phyloP scores from a whole-genome alignment of 2,329 filamentous ascomycete genomes.

The Claviceps sp. region DNA sequence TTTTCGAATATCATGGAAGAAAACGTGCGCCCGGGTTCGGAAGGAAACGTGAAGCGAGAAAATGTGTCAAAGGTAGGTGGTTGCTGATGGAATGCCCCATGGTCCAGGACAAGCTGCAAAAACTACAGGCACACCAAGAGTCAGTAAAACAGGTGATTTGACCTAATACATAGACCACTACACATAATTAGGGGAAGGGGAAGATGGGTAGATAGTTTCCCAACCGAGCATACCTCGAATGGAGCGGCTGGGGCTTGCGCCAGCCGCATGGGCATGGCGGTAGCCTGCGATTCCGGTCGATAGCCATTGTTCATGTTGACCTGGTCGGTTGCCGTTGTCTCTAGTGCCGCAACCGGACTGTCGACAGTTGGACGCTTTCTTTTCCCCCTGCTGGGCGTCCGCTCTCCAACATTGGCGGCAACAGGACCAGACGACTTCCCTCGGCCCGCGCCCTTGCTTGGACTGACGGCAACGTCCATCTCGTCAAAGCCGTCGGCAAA shows the following conservation, averaged over 20 bases:
- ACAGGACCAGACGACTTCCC: slow-evolving; percentile 28
- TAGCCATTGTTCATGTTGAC: slow-evolving; percentile 22
- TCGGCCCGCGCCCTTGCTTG: slow-evolving; percentile 34
- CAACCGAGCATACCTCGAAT: slow-evolving; percentile 30
- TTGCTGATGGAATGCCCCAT: slow-evolving; percentile 39
- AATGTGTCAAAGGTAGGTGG: slow-evolving; percentile 56
- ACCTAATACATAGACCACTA: neutral
- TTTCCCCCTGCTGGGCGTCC: slow-evolving; percentile 55
- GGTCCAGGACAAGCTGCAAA: slow-evolving; percentile 50
- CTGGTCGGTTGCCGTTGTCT: slow-evolving; percentile 35
- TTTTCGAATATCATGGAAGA: slow-evolving; percentile 55
- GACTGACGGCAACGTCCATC: slow-evolving; percentile 40
- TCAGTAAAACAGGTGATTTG: neutral
- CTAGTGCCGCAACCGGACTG: slow-evolving; percentile 51
- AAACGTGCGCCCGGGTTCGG: slow-evolving; percentile 40
- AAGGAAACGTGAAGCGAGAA: slow-evolving; percentile 50
- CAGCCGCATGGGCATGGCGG: slow-evolving; percentile 11
- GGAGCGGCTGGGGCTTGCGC: slow-evolving; percentile 18
- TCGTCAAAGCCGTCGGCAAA: slow-evolving; percentile 70
- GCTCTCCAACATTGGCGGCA: slow-evolving; percentile 32
- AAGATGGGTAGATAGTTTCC: neutral
- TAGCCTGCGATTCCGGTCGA: slow-evolving; percentile 5
- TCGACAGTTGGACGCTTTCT: slow-evolving; percentile 53
- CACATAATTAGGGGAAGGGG: neutral
- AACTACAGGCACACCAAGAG: slow-evolving; percentile 26